A percentile compares a stretch with the other conserved stretches of the same genome.
Evolutionary conservation across 164 flowering plant genomes (phyloP).

Genomic region (Berberis thunbergii): DNA sequence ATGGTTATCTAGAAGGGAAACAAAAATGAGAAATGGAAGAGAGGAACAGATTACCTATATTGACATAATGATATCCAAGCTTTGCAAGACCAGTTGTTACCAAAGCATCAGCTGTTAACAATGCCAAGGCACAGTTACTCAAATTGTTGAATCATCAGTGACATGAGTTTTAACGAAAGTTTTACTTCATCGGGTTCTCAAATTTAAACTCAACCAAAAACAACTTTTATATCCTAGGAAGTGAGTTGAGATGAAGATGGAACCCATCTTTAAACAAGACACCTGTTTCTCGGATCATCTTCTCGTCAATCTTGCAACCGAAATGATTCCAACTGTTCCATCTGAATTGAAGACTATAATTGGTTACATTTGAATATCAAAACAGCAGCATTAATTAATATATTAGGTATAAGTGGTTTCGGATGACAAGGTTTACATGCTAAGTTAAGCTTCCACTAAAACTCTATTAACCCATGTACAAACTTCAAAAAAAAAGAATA

Average conservation of each 20-base stretch:
- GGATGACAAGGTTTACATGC: background rate
- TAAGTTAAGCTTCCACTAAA: background rate
- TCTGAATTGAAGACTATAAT: background rate
- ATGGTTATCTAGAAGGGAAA: background rate
- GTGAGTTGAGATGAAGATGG: background rate
- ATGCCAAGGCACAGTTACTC: background rate
- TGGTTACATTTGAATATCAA: background rate
- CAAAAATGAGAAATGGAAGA: background rate
- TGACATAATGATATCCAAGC: constrained; percentile 43
- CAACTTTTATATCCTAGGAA: background rate
- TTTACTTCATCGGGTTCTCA: background rate
- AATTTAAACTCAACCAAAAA: background rate
- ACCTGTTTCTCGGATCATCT: constrained; percentile 21
- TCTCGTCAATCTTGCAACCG: constrained; percentile 21
- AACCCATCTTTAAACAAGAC: background rate
- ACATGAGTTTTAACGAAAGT: background rate
- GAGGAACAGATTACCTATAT: constrained; percentile 31
- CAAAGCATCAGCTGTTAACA: constrained; percentile 50
- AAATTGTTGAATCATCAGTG: background rate
- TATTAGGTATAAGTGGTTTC: background rate
- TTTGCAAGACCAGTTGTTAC: constrained; percentile 49
- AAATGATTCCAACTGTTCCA: constrained; percentile 34
- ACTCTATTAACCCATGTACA: background rate
- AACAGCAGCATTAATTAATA: background rate
- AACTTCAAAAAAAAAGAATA: no score